These are phyloP conservation scores for Trichoderma koningii DNA, from an alignment of 2,329 filamentous ascomycete species.

Conservation along the genomic window DNA sequence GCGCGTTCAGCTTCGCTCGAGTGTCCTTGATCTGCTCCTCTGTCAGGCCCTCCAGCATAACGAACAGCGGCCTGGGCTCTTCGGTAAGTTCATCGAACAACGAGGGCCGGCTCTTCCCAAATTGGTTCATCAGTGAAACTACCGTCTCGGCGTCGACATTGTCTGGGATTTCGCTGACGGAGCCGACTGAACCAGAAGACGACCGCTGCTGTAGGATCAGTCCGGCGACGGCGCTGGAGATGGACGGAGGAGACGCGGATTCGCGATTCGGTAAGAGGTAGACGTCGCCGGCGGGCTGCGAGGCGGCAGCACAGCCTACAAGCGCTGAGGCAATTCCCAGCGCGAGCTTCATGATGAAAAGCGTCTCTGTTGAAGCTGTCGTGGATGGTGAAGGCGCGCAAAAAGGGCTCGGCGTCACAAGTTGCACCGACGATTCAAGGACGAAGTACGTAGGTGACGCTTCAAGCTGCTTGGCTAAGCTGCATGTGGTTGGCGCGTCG, in stretches of 20 bases:
- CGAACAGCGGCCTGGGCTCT: slow-evolving; percentile 56
- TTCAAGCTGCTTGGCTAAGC: slow-evolving; percentile 4
- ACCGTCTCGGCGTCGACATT: slow-evolving; percentile 49
- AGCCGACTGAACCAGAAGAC: slow-evolving; percentile 50
- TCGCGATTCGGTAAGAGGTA: slow-evolving; percentile 51
- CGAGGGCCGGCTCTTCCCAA: slow-evolving; percentile 54
- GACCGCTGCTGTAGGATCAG: slow-evolving; percentile 62
- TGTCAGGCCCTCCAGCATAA: slow-evolving; percentile 60
- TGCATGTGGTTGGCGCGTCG: slow-evolving; percentile 34
- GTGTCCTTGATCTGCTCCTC: slow-evolving; percentile 49
- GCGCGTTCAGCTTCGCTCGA: slow-evolving; percentile 40
- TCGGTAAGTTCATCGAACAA: slow-evolving; percentile 50
- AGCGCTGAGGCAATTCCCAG: slow-evolving; percentile 45
- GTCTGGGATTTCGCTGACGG: slow-evolving; percentile 49
- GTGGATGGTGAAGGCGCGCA: slow-evolving; percentile 33
- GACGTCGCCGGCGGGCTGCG: slow-evolving; percentile 51
- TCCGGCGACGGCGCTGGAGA: slow-evolving; percentile 57
- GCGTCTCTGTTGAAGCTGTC: slow-evolving; percentile 39
- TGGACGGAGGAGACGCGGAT: slow-evolving; percentile 41
- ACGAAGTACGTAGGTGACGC: slow-evolving; percentile 23
- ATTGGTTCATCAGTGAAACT: slow-evolving; percentile 60
- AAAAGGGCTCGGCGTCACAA: slow-evolving; percentile 38
- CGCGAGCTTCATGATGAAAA: slow-evolving; percentile 47
- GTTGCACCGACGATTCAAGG: slow-evolving; percentile 28
- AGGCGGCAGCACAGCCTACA: slow-evolving; percentile 44